A percentile compares a stretch with the other conserved stretches of the same genome.
phyloP scores from a whole-genome alignment of 192 early-diverging fungal species.

The Phycomyces blakesleeanus region DNA sequence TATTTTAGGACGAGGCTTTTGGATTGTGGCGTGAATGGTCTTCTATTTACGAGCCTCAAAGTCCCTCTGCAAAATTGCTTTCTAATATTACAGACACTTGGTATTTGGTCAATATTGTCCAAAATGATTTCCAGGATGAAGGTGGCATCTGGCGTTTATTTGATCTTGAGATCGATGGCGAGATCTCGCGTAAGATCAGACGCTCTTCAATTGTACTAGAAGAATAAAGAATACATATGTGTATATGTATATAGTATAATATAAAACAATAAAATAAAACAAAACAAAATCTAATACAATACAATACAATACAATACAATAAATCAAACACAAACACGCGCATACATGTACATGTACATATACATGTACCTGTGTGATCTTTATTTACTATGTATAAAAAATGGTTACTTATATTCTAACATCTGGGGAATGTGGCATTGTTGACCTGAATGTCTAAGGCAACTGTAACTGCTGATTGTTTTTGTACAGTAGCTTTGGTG shows the following conservation, averaged over 20 bases:
- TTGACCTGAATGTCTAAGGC: too few species aligned
- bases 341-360: too few species aligned
- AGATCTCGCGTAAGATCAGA: constrained; percentile 24
- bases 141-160: constrained; percentile 69
- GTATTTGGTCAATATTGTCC: constrained; percentile 91
- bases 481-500: too few species aligned
- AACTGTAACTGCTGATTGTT: too few species aligned
- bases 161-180: constrained; percentile 36
- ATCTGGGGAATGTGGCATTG: too few species aligned
- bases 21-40: constrained; percentile 91
- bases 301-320: too few species aligned
- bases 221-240: background rate
- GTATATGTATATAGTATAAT: background rate
- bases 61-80: constrained; percentile 45
- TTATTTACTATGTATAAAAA: too few species aligned
- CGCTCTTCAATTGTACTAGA: constrained; percentile 9
- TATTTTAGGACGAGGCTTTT: constrained; percentile 80
- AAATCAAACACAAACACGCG: too few species aligned
- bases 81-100: constrained; percentile 61
- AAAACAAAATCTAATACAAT: too few species aligned
- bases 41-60: constrained; percentile 53
- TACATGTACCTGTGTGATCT: too few species aligned
- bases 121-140: constrained; percentile 84
- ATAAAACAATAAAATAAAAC: background rate
- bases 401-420: too few species aligned